Evolutionary conservation across 768 basidiomycete species (phyloP).

Genomic region (Rhodocollybia butyracea): DNA sequence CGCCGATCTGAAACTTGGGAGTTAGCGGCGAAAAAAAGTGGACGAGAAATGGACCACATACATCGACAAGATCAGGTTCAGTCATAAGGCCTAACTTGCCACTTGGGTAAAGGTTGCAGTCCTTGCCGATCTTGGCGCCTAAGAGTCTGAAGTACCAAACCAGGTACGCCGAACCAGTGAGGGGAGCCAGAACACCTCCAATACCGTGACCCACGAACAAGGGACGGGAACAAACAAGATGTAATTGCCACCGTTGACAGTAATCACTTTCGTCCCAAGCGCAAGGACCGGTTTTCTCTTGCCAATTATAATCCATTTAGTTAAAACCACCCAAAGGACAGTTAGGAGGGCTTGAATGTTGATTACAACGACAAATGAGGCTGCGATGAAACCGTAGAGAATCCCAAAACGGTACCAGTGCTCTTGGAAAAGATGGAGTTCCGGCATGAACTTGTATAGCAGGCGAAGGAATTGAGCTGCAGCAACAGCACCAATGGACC

Average conservation of each 20-base stretch:
- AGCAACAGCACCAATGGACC: slow-evolving; percentile 24
- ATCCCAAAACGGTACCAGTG: slow-evolving; percentile 37
- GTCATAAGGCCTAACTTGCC: slow-evolving; percentile 42
- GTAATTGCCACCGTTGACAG: slow-evolving; percentile 50
- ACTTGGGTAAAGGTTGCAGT: slow-evolving; percentile 38
- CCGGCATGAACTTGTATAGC: slow-evolving; percentile 25
- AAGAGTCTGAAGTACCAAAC: slow-evolving; percentile 43
- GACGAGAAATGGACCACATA: slow-evolving; percentile 11
- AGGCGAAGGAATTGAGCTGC: slow-evolving; percentile 25
- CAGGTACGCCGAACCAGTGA: slow-evolving; percentile 39
- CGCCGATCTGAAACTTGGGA: slow-evolving; percentile 30
- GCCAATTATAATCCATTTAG: slow-evolving; percentile 43
- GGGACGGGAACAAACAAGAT: slow-evolving; percentile 33
- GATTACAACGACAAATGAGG: slow-evolving; percentile 34
- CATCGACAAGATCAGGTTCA: slow-evolving; percentile 44
- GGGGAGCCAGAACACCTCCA: slow-evolving; percentile 36
- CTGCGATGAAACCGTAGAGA: slow-evolving; percentile 36
- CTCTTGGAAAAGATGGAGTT: slow-evolving; percentile 30
- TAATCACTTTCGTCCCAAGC: slow-evolving; percentile 47
- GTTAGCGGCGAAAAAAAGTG: background rate
- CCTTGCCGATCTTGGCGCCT: slow-evolving; percentile 42
- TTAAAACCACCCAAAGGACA: slow-evolving; percentile 37
- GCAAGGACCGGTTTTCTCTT: slow-evolving; percentile 33
- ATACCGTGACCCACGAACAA: slow-evolving; percentile 40
- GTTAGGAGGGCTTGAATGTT: slow-evolving; percentile 34